phyloP scores from a whole-genome alignment of 257 asterid species.

The Jasminum sambac region DNA sequence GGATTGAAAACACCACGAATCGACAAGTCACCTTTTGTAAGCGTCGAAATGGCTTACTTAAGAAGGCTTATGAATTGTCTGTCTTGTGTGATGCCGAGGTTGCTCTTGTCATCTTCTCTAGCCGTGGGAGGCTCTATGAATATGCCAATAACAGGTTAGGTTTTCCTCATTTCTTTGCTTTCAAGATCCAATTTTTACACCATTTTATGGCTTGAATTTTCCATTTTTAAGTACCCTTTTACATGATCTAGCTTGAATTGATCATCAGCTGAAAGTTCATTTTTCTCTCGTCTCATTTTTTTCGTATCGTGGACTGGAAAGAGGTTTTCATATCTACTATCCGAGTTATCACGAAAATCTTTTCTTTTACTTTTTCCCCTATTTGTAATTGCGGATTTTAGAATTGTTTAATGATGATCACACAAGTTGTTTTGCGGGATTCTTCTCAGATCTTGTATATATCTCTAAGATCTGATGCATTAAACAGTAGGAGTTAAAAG shows the following conservation, averaged over 20 bases:
- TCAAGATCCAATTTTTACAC: slow-evolving; percentile 4
- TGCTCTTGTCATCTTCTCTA: slow-evolving; percentile 85
- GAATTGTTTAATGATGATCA: not conserved
- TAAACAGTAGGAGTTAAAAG: slow-evolving; percentile 22
- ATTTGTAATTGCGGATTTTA: not conserved
- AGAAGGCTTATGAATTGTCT: slow-evolving; percentile 88
- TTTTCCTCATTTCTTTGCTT: not conserved
- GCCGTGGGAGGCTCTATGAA: slow-evolving; percentile 83
- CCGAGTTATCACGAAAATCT: too few species aligned
- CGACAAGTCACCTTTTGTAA: slow-evolving; percentile 92
- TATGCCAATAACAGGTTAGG: slow-evolving; percentile 80
- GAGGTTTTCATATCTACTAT: too few species aligned
- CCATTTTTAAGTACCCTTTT: not conserved
- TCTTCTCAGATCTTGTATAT: slow-evolving; percentile 27
- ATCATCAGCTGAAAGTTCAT: not conserved
- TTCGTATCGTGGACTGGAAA: too few species aligned
- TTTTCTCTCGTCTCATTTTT: not conserved
- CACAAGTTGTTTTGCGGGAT: slow-evolving; percentile 18
- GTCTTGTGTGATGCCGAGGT: slow-evolving; percentile 91
- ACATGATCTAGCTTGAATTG: not conserved
- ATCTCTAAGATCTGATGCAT: slow-evolving; percentile 39
- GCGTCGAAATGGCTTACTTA: slow-evolving; percentile 77
- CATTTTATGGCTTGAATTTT: slow-evolving; percentile 16
- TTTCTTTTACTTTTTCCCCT: not conserved
- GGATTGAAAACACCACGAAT: slow-evolving; percentile 84